Evolutionary conservation across 306 rosid genomes (phyloP).

Genomic region (Urtica urens): DNA sequence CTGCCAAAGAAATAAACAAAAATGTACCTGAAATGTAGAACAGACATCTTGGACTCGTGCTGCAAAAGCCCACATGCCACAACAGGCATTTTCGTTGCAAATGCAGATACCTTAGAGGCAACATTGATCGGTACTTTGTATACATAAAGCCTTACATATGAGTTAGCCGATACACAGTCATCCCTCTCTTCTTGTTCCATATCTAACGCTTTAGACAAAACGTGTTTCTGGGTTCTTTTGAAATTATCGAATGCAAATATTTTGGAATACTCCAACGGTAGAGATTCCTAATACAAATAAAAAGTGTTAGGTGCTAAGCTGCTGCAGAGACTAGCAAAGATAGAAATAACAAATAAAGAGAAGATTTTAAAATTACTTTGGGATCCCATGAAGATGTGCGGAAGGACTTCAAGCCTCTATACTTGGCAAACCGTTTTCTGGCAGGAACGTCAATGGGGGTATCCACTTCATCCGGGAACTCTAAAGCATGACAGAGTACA

Average conservation of each 20-base stretch:
- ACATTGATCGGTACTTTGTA: slow-evolving; percentile 50
- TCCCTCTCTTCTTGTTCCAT: slow-evolving; percentile 49
- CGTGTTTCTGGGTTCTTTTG: slow-evolving; percentile 55
- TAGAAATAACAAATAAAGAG: slow-evolving; percentile 1
- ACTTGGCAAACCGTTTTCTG: slow-evolving; percentile 78
- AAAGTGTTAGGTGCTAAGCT: no score
- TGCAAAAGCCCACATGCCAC: slow-evolving; percentile 79
- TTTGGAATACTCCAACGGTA: slow-evolving; percentile 72
- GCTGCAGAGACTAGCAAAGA: no score
- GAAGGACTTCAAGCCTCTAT: slow-evolving; percentile 93
- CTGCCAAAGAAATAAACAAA: background rate
- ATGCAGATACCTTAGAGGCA: slow-evolving; percentile 47
- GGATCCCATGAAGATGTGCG: slow-evolving; percentile 97
- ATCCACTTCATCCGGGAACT: slow-evolving; percentile 94
- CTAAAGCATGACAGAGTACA: slow-evolving; percentile 38
- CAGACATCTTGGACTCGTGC: slow-evolving; percentile 93
- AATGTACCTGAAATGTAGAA: slow-evolving; percentile 80
- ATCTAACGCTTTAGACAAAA: slow-evolving; percentile 65
- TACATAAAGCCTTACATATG: slow-evolving; percentile 65
- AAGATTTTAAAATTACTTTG: slow-evolving; percentile 39
- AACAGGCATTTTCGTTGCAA: slow-evolving; percentile 36
- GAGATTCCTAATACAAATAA: slow-evolving; percentile 58
- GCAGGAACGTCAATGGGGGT: slow-evolving; percentile 80
- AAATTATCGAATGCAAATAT: slow-evolving; percentile 79
- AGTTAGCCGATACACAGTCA: slow-evolving; percentile 42